phyloP scores from a whole-genome alignment of 2,329 filamentous ascomycete species.

The Xylaria sp. region DNA sequence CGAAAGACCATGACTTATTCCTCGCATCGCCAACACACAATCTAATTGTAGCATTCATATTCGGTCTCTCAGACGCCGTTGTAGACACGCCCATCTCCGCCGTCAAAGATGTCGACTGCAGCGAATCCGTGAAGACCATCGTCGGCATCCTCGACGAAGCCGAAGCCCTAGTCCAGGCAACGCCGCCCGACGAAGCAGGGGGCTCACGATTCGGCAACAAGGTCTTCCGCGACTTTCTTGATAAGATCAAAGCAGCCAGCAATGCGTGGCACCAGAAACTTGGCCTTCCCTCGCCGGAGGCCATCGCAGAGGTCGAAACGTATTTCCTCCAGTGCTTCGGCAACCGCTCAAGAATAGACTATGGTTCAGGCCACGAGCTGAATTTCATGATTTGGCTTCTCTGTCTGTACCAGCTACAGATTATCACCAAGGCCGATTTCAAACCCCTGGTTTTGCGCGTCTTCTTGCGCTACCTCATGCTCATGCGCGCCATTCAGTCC shows the following conservation, averaged over 20 bases:
- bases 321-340: conserved; percentile 84
- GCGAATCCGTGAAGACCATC: conserved; percentile 57
- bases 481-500: conserved; percentile 84
- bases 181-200: conserved; percentile 77
- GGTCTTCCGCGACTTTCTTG: conserved; percentile 77
- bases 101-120: conserved; percentile 50
- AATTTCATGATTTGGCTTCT: conserved; percentile 97
- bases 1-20: conserved; percentile 75
- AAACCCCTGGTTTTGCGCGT: conserved; percentile 68
- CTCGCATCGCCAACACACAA: conserved; percentile 68
- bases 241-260: conserved; percentile 55
- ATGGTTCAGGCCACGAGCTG: conserved; percentile 93
- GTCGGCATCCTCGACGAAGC: conserved; percentile 65
- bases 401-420: conserved; percentile 75
- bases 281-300: conserved; percentile 45
- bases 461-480: conserved; percentile 72
- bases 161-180: conserved; percentile 58
- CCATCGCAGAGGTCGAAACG: conserved; percentile 65
- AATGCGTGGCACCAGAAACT: conserved; percentile 59
- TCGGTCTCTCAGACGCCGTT: conserved; percentile 78
- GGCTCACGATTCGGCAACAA: conserved; percentile 95
- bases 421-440: conserved; percentile 63
- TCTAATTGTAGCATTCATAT: conserved; percentile 78
- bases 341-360: conserved; percentile 83
- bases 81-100: conserved; percentile 63